These are phyloP conservation scores for Gentiana dahurica DNA, from an alignment of 257 asterid genomes.

Conservation along the genomic window DNA sequence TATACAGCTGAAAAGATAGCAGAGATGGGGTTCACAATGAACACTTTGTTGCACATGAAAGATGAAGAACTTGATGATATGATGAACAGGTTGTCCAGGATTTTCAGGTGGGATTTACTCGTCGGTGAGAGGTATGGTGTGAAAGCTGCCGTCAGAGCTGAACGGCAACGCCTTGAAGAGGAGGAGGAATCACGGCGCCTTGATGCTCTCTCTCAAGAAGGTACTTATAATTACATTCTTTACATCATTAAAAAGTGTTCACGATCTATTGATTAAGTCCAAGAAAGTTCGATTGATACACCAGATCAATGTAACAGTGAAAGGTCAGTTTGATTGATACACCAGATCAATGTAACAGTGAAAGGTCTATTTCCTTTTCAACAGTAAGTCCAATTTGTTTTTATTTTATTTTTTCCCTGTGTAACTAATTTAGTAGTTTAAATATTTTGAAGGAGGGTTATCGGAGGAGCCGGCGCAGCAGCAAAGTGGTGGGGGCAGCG, in stretches of 20 bases:
- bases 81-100: slow-evolving; percentile 85
- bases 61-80: slow-evolving; percentile 96
- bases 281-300: too few relatives aligned
- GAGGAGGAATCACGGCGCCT: slow-evolving; percentile 59
- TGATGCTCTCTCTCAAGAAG: slow-evolving; percentile 95
- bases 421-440: too few relatives aligned
- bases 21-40: slow-evolving; percentile 84
- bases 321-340: too few relatives aligned
- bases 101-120: slow-evolving; percentile 91
- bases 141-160: slow-evolving; percentile 88
- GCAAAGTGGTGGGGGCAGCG: slow-evolving; percentile 69
- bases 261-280: too few relatives aligned
- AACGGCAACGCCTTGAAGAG: slow-evolving; percentile 50
- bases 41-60: slow-evolving; percentile 88
- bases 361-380: too few relatives aligned
- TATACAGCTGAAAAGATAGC: slow-evolving; percentile 87
- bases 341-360: too few relatives aligned
- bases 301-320: too few relatives aligned
- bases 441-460: slow-evolving; percentile 40
- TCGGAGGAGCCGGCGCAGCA: slow-evolving; percentile 97
- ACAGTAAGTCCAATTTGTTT: too few relatives aligned
- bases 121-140: slow-evolving; percentile 95
- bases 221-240: slow-evolving; percentile 13
- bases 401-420: too few relatives aligned
- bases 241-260: background rate